These are phyloP conservation scores for Nicotiana obtusifolia DNA, from an alignment of 257 asterid species.

Conservation along the genomic window DNA sequence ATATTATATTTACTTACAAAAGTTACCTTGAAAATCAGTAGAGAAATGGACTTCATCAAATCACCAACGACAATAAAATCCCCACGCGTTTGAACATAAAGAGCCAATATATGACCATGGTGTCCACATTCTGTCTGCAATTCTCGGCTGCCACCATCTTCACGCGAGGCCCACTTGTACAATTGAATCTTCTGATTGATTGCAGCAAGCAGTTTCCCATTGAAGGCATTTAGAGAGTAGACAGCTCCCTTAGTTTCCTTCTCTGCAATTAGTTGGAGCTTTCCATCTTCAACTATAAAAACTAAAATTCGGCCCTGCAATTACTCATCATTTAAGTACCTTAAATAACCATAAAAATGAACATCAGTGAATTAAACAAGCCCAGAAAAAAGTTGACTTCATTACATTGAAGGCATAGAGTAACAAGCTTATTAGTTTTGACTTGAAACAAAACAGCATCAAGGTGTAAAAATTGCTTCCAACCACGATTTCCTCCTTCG, in stretches of 20 bases:
- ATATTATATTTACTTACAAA: not conserved
- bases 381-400: not conserved
- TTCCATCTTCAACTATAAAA: constrained; percentile 93
- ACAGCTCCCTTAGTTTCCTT: constrained; percentile 98
- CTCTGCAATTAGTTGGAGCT: constrained; percentile 85
- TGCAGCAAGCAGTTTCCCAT: constrained; percentile 95
- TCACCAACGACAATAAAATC: constrained; percentile 97
- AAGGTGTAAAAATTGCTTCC: not conserved
- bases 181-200: constrained; percentile 94
- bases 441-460: not conserved
- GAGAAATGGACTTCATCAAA: constrained; percentile 92
- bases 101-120: constrained; percentile 96
- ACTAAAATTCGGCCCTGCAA: constrained; percentile 89
- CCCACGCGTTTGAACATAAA: constrained; percentile 94
- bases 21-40: constrained; percentile 84
- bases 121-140: constrained; percentile 98
- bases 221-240: constrained; percentile 87
- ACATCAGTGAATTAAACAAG: not conserved
- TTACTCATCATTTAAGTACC: constrained; percentile 1
- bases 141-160: constrained; percentile 73
- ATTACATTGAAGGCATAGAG: not conserved
- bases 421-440: not conserved
- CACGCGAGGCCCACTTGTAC: constrained; percentile 95
- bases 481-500: not conserved
- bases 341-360: not conserved